Evolutionary conservation across 345 rosid genomes (phyloP).

Genomic region (Noccaea bulbosa): DNA sequence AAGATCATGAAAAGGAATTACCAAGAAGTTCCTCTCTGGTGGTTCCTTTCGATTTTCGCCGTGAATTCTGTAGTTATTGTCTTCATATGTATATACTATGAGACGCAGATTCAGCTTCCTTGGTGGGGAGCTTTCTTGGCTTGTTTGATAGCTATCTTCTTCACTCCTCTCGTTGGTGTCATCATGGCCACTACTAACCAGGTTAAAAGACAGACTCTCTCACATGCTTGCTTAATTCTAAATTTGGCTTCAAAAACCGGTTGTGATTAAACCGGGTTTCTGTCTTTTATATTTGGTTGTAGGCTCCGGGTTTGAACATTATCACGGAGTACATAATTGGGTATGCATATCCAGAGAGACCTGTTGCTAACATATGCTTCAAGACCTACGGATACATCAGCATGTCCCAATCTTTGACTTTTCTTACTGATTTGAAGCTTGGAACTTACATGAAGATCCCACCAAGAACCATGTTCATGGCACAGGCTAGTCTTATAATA

Average conservation of each 20-base stretch:
- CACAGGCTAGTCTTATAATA: slow-evolving; percentile 35
- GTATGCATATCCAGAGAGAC: slow-evolving; percentile 75
- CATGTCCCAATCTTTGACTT: slow-evolving; percentile 72
- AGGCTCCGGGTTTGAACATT: slow-evolving; percentile 75
- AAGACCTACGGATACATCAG: slow-evolving; percentile 91
- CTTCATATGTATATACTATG: slow-evolving; percentile 61
- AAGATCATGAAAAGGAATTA: slow-evolving; percentile 72
- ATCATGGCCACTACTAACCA: slow-evolving; percentile 76
- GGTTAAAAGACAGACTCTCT: slow-evolving; percentile 37
- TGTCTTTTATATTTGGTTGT: background rate
- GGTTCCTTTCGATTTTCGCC: slow-evolving; percentile 65
- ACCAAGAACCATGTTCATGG: slow-evolving; percentile 80
- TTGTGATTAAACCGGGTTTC: background rate
- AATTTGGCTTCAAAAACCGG: background rate
- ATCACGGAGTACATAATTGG: slow-evolving; percentile 85
- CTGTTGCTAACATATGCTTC: slow-evolving; percentile 94
- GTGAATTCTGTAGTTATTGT: slow-evolving; percentile 55
- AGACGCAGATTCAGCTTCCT: slow-evolving; percentile 67
- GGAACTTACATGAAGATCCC: slow-evolving; percentile 96
- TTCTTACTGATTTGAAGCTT: slow-evolving; percentile 73
- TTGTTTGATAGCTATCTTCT: slow-evolving; percentile 71
- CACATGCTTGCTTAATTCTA: background rate
- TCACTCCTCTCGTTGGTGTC: slow-evolving; percentile 84
- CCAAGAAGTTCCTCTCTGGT: slow-evolving; percentile 72
- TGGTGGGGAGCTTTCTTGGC: slow-evolving; percentile 92